Conservation (phyloP, 176 grass and related monocot species). For the Chrysopogon serrulatus region DNA sequence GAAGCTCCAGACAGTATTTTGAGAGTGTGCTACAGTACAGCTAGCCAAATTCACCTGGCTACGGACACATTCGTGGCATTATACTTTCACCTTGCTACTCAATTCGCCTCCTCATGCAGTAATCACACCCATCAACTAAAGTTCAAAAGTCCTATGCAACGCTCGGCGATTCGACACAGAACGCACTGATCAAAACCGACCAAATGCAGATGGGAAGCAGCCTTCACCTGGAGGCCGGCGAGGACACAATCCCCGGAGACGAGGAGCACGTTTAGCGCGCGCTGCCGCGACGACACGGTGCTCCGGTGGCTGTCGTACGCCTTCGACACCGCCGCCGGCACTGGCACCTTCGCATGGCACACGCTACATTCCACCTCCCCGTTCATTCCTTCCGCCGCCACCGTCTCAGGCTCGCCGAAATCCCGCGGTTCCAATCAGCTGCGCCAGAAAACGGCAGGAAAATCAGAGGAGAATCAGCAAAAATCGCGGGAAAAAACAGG, state of each 20-base stretch:
- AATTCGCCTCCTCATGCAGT: not conserved
- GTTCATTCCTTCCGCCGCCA: slow-evolving; percentile 25
- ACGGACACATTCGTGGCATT: not conserved
- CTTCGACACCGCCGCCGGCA: slow-evolving; percentile 56
- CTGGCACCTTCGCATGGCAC: slow-evolving; percentile 69
- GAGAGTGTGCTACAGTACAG: not conserved
- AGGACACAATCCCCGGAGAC: slow-evolving; percentile 86
- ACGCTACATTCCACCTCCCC: slow-evolving; percentile 75
- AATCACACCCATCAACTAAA: not conserved
- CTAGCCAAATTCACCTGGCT: slow-evolving; percentile 2
- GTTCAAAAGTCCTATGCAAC: not conserved
- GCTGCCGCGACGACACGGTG: slow-evolving; percentile 60
- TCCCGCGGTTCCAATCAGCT: not conserved
- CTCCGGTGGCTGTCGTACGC: slow-evolving; percentile 72
- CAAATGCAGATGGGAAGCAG: slow-evolving; percentile 1
- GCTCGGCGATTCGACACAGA: not conserved
- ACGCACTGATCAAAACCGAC: slow-evolving; percentile 13
- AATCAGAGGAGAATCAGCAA: not conserved
- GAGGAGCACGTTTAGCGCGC: slow-evolving; percentile 73
- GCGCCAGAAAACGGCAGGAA: slow-evolving; percentile 11
- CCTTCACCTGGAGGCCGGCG: slow-evolving; percentile 74
- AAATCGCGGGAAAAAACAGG: slow-evolving; percentile 19
- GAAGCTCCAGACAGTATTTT: not conserved
- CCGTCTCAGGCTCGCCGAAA: not conserved
- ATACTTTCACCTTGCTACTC: not conserved